A percentile compares a stretch with the other conserved stretches of the same genome.
Evolutionary conservation across 352 stramenopile species (phyloP).

Genomic region (Phytophthora europaea): DNA sequence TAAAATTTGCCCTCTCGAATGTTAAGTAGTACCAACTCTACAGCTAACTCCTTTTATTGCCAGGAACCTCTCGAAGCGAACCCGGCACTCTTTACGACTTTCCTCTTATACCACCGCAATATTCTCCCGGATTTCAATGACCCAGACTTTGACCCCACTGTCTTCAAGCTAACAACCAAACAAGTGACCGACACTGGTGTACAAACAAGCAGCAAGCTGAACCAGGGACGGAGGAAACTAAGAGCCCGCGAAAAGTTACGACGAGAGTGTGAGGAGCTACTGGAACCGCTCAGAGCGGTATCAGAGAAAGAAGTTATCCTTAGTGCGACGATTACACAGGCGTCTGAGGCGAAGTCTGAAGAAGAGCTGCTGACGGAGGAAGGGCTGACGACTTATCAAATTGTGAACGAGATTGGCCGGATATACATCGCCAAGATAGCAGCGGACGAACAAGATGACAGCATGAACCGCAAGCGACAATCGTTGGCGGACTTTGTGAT

Average conservation of each 20-base stretch:
- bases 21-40: background rate
- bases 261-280: conserved; percentile 48
- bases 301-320: conserved; percentile 15
- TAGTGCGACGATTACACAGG: background rate
- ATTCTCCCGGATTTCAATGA: conserved; percentile 68
- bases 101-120: conserved; percentile 68
- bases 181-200: conserved; percentile 40
- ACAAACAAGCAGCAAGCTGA: conserved; percentile 58
- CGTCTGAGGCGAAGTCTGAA: conserved; percentile 13
- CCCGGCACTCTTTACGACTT: conserved; percentile 74
- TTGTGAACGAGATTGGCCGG: conserved; percentile 67
- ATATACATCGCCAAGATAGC: conserved; percentile 74
- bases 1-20: conserved; percentile 18
- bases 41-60: background rate
- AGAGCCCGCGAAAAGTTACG: conserved; percentile 52
- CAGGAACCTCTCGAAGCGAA: conserved; percentile 80
- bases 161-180: conserved; percentile 67
- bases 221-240: conserved; percentile 44
- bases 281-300: conserved; percentile 29
- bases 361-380: conserved; percentile 22
- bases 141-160: conserved; percentile 58
- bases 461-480: conserved; percentile 45
- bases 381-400: conserved; percentile 36
- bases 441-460: conserved; percentile 50
- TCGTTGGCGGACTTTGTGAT: conserved; percentile 59